Evolutionary conservation across 495 filamentous ascomycete species (phyloP).

Genomic region (Aspergillus hancockii): DNA sequence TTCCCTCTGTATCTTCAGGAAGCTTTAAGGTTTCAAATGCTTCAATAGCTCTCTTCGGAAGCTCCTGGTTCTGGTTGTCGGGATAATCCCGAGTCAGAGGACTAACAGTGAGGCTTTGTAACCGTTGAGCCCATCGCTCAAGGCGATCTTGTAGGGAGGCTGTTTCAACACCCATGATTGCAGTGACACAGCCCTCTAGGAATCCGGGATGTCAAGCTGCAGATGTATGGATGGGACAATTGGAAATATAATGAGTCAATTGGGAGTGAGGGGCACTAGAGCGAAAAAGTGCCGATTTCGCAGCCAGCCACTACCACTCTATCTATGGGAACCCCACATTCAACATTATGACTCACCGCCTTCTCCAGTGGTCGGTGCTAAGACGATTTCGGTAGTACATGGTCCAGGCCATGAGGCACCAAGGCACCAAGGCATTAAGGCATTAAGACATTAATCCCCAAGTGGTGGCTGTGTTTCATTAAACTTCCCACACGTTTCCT

Average conservation of each 20-base stretch:
- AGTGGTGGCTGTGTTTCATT: background rate
- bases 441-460: no score
- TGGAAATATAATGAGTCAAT: constrained; percentile 9
- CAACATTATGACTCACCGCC: constrained; percentile 5
- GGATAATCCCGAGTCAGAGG: constrained; percentile 54
- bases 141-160: constrained; percentile 46
- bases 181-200: constrained; percentile 21
- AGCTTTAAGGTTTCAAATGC: constrained; percentile 49
- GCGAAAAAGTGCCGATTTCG: constrained; percentile 24
- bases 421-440: background rate
- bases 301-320: constrained; percentile 6
- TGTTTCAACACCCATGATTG: constrained; percentile 41
- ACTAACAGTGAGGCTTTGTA: constrained; percentile 50
- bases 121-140: constrained; percentile 48
- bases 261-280: constrained; percentile 13
- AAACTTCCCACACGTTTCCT: background rate
- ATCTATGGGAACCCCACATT: constrained; percentile 7
- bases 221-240: background rate
- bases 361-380: background rate
- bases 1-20: constrained; percentile 35
- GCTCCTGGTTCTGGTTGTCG: constrained; percentile 38
- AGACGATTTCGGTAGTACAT: background rate
- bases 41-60: constrained; percentile 45
- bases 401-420: background rate
- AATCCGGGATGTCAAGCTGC: constrained; percentile 15